phyloP scores from a whole-genome alignment of 768 basidiomycete species.

The Suillus alpinus region DNA sequence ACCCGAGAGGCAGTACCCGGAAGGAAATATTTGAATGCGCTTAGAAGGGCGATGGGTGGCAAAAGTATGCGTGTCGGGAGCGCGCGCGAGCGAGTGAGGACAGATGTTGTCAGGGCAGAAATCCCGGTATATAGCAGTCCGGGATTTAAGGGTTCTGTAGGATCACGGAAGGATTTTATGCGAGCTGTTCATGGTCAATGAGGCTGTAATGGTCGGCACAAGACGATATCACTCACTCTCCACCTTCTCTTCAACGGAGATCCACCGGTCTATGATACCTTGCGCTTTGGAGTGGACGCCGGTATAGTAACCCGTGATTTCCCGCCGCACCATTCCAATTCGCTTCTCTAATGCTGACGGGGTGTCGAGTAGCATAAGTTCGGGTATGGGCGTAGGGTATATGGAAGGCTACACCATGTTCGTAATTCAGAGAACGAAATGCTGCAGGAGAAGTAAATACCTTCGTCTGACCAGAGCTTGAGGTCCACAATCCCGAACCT shows the following conservation, averaged over 20 bases:
- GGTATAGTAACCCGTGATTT: constrained; percentile 51
- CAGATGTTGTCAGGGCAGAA: constrained; percentile 83
- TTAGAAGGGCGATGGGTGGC: constrained; percentile 70
- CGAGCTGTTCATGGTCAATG: constrained; percentile 47
- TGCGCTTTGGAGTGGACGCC: constrained; percentile 69
- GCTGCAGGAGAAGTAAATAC: not conserved
- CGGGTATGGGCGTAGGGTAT: constrained; percentile 63
- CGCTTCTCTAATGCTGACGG: constrained; percentile 74
- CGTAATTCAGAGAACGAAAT: not conserved
- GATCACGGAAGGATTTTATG: constrained; percentile 77
- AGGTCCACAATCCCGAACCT: not conserved
- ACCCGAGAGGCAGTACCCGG: constrained; percentile 78
- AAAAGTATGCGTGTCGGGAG: constrained; percentile 68
- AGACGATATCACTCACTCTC: constrained; percentile 61
- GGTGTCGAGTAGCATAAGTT: constrained; percentile 69
- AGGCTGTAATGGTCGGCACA: not conserved
- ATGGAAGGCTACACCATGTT: constrained; percentile 64
- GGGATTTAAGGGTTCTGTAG: constrained; percentile 81
- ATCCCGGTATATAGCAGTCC: constrained; percentile 90
- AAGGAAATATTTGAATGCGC: constrained; percentile 80
- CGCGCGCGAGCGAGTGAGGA: constrained; percentile 75
- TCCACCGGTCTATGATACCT: constrained; percentile 75
- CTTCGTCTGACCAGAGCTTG: not conserved
- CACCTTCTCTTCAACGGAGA: constrained; percentile 78
- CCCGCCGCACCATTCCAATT: constrained; percentile 67